These are phyloP conservation scores for Neoboletus brunneissimus DNA, from an alignment of 768 basidiomycete genomes.

Conservation along the genomic window DNA sequence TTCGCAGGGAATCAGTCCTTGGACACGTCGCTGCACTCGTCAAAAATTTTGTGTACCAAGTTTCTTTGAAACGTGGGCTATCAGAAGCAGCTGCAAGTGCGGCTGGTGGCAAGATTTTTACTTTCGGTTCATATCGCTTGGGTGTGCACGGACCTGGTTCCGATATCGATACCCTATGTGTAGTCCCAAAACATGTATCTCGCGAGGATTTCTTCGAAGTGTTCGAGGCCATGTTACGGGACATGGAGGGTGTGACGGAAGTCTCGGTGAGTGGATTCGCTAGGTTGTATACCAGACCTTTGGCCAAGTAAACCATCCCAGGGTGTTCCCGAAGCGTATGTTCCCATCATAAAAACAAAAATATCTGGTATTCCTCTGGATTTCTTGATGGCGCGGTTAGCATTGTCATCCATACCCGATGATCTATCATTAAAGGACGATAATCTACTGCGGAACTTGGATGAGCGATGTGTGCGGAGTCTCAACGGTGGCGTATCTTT, in stretches of 20 bases:
- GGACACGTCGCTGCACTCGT: constrained; percentile 87
- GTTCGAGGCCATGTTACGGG: constrained; percentile 86
- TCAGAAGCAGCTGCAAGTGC: constrained; percentile 85
- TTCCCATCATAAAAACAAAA: constrained; percentile 91
- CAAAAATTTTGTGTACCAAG: constrained; percentile 86
- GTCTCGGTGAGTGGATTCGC: constrained; percentile 67
- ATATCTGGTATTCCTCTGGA: constrained; percentile 92
- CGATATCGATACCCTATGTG: constrained; percentile 98
- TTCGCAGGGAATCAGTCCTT: constrained; percentile 82
- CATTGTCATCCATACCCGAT: constrained; percentile 85
- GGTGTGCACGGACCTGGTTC: constrained; percentile 95
- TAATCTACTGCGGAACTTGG: constrained; percentile 85
- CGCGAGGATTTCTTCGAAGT: constrained; percentile 94
- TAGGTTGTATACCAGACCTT: neutral
- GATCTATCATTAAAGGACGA: constrained; percentile 89
- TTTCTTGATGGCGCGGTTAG: constrained; percentile 88
- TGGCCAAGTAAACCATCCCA: constrained; percentile 32
- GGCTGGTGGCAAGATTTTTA: constrained; percentile 98
- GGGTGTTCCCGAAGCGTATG: constrained; percentile 96
- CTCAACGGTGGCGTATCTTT: constrained; percentile 61
- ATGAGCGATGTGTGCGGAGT: constrained; percentile 94
- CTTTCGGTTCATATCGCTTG: constrained; percentile 96
- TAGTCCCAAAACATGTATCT: constrained; percentile 94
- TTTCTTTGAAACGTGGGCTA: constrained; percentile 74
- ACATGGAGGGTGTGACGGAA: constrained; percentile 79